Conservation (phyloP, 768 basidiomycete genomes). For the Suillus hirtellus region DNA sequence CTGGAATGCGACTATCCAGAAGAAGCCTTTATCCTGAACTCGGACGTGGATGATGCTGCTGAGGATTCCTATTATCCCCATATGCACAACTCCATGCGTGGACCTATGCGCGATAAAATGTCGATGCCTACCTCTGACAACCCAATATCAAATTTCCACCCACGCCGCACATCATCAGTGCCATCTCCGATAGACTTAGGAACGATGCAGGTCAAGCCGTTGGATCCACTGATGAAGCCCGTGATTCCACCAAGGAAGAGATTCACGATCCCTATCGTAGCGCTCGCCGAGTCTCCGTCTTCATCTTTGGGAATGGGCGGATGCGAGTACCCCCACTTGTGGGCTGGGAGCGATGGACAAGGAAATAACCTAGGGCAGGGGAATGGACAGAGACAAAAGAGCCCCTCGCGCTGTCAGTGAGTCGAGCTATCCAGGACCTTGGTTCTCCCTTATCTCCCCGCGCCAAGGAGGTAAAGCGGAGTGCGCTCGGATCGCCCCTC, state of each 20-base stretch:
- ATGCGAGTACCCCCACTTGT: background rate
- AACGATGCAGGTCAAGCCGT: background rate
- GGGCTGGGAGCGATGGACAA: background rate
- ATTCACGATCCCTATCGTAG: background rate
- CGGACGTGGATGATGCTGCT: slow-evolving; percentile 12
- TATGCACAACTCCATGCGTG: background rate
- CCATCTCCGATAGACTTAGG: slow-evolving; percentile 5
- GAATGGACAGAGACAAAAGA: background rate
- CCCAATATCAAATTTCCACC: slow-evolving; percentile 6
- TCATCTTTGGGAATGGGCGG: background rate
- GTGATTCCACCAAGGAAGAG: background rate
- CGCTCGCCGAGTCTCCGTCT: background rate
- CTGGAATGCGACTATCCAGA: background rate
- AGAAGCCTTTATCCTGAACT: slow-evolving; percentile 10
- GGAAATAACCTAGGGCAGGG: background rate
- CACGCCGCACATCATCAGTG: background rate
- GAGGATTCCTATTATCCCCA: slow-evolving; percentile 12
- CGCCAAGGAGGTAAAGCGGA: background rate
- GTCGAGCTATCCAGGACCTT: background rate
- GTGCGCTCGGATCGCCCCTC: background rate
- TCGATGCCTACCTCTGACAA: background rate
- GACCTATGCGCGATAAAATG: background rate
- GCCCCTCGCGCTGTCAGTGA: background rate
- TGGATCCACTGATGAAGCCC: background rate
- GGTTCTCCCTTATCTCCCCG: background rate